Base-by-base conservation (phyloP, 208 protist species). In the Naegleria gruberi region DNA sequence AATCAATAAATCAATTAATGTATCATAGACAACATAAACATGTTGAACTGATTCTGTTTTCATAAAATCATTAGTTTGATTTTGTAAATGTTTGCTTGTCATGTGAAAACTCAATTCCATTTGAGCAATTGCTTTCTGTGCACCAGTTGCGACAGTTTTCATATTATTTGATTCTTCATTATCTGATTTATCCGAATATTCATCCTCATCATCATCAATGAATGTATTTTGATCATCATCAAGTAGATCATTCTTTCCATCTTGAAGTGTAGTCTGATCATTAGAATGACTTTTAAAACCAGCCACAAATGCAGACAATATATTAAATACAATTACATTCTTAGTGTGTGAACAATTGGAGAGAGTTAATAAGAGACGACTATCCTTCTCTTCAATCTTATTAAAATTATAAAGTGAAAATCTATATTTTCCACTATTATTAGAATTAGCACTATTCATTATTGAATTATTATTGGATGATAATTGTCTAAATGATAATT, bases 1-100 rank as follows among this genome's bases (percentile, higher is more conserved):
- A 5, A 77, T 77, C 30, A 77, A 77, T 77, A 77, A 77, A 77
- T 77, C 65, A 77, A 77, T 77, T n/a, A 77, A 77, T 15, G 65
- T 77, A 37, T 77, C 65, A 77, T 77, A 77, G 30, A 77, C 65
- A 37, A 5, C 0, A 37, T 37, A 77, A 8, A 77, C 65, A 37
- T 26, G 0, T 77, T 77, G 65, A 37, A 77, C n/a, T 19, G 17
- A 37, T 37, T 77, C 65, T 37, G 26, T 19, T 77, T 77, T 77
- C 65, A 77, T 77, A 77, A 37, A 77, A 7, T 19, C n/a, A 19
- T 37, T 77, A 8, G 65, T 77, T 37, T 37, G 30, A 37, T 19
- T 30, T 77, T 77, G 65, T 77, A 77, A 77, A 77, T 77, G 6
- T n/a, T 77, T 77, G 34, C 26, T 77, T 5, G 65, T 77, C 65